Evolutionary conservation across 257 asterid genomes (phyloP).

Genomic region (Gentiana straminea): DNA sequence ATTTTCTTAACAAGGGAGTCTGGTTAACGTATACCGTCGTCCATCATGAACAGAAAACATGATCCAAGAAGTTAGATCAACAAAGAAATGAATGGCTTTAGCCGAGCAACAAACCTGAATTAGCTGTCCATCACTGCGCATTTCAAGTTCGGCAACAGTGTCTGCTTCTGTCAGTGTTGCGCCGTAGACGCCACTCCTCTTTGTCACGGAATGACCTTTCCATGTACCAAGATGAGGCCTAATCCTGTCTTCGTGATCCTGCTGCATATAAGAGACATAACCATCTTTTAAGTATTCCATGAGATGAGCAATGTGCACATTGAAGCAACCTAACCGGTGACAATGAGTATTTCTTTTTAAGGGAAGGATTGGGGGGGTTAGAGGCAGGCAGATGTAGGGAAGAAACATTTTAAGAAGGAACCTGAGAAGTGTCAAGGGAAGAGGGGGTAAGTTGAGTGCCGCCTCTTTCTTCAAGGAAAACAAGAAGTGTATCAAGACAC

Average conservation of each 20-base stretch:
- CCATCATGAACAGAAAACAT: neutral
- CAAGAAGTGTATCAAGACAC: constrained; percentile 58
- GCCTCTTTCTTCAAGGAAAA: constrained; percentile 83
- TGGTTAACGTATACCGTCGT: neutral
- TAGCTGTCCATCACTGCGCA: constrained; percentile 55
- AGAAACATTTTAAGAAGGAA: constrained; percentile 9
- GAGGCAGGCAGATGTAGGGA: too few species aligned
- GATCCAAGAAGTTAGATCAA: neutral
- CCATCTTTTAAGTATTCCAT: too few species aligned
- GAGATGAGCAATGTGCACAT: too few species aligned
- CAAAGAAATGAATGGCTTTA: neutral
- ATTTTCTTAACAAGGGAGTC: too few species aligned
- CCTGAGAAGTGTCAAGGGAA: constrained; percentile 48
- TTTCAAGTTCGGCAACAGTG: constrained; percentile 56
- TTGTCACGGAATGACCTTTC: constrained; percentile 84
- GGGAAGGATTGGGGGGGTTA: too few species aligned
- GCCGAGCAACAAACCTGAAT: constrained; percentile 45
- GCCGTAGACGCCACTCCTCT: constrained; percentile 92
- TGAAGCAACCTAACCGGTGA: neutral
- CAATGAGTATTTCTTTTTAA: neutral
- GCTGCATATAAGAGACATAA: constrained; percentile 7
- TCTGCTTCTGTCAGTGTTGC: constrained; percentile 76
- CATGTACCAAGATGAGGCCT: constrained; percentile 67
- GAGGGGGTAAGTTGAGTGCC: constrained; percentile 35
- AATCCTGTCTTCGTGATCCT: constrained; percentile 55